Evolutionary conservation across 306 rosid genomes (phyloP), one percentile per base, ranked within the genome.

Genomic region (Acacia crassicarpa): DNA sequence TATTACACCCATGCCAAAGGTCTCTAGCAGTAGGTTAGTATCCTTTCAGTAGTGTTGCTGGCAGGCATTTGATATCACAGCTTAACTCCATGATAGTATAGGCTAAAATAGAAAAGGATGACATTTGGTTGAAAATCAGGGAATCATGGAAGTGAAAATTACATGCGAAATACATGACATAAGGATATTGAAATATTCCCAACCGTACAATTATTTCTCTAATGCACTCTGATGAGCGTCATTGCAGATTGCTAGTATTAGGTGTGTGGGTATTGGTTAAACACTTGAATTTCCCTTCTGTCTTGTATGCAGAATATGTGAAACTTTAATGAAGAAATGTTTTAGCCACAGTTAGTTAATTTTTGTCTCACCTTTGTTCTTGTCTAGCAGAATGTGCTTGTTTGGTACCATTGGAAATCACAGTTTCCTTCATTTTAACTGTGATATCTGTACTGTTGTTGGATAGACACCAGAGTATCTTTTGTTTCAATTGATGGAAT

Each of bases 1-100:
- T 83, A 74, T 74, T 30, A 77, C 85, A 46, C 83, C 88, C 20
- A 69, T 77, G n/a, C 73, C 78, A 5, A 83, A 80, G 82, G 76
- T 73, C 30, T 78, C 51, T 51, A 63, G 67, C 22, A 51, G 62
- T 65, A 20, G 85, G 96, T 93, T 75, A 77, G 53, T 41, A 19
- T 58, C 56, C 53, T 23, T 73, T 65, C 67, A 32, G 20, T 14
- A 10, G 30, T 19, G 5, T 73, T 78, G 32, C 65, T 22, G 7
- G 32, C 44, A n/a, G 32, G 30, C 66, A 23, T 74, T 59, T 80
- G 54, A 13, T 11, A 70, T 41, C 32, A 41, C 25, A 44, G 38
- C 59, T 43, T 16, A 63, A 49, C 17, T 54, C n/a, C 43, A 72
- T 13, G 23, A 59, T 33, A 20, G 41, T 75, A 56, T 25, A 23